Conservation (phyloP, 139 green algal genomes). For the Klebsormidium nitens region DNA sequence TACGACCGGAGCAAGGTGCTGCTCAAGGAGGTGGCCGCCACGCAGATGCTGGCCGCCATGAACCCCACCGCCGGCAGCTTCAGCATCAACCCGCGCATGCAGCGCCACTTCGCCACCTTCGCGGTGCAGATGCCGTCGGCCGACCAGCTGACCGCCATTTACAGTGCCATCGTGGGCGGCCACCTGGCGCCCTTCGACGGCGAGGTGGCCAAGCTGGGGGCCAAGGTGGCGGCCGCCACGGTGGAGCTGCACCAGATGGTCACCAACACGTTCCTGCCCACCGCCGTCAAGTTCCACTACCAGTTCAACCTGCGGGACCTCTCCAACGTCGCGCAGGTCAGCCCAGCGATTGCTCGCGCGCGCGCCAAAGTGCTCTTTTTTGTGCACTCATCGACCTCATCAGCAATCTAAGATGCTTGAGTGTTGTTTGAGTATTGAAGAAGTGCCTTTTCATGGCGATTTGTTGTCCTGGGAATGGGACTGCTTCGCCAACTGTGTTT, state of each 20-base stretch:
- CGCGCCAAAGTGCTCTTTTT: too few relatives aligned
- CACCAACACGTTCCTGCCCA: slow-evolving; percentile 75
- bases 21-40: slow-evolving; percentile 80
- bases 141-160: slow-evolving; percentile 57
- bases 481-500: too few relatives aligned
- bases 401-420: too few relatives aligned
- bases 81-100: slow-evolving; percentile 83
- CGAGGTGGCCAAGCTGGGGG: slow-evolving; percentile 56
- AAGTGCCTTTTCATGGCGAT: too few relatives aligned
- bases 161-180: slow-evolving; percentile 27
- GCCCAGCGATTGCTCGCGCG: too few relatives aligned
- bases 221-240: slow-evolving; percentile 73
- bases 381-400: too few relatives aligned
- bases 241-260: slow-evolving; percentile 72
- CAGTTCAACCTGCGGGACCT: slow-evolving; percentile 88
- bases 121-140: slow-evolving; percentile 68
- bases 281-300: slow-evolving; percentile 85
- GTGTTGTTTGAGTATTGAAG: too few relatives aligned
- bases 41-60: slow-evolving; percentile 74
- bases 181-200: slow-evolving; percentile 62
- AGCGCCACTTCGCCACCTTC: slow-evolving; percentile 88
- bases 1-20: slow-evolving; percentile 86
- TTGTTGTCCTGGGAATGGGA: too few relatives aligned
- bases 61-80: slow-evolving; percentile 86
- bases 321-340: slow-evolving; percentile 68